Conservation (phyloP, 805 yeast genomes). For the Candida peoriensis region DNA sequence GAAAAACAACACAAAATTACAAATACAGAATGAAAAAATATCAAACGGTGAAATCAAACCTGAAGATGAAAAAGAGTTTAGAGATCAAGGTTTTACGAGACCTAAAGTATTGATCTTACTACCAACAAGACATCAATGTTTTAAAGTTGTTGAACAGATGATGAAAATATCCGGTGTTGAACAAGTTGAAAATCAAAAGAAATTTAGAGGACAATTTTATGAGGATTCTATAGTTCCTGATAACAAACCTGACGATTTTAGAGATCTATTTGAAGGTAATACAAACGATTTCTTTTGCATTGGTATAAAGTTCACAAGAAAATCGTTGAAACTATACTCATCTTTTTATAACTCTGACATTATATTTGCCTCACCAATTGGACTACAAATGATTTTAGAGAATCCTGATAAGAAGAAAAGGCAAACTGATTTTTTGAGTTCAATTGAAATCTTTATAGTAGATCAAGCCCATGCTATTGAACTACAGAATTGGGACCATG, state of each 20-base stretch:
- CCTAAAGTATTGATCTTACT: conserved; percentile 80
- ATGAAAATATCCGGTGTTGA: conserved; percentile 60
- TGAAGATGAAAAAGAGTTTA: conserved; percentile 50
- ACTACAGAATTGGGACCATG: conserved; percentile 92
- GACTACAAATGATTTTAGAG: conserved; percentile 74
- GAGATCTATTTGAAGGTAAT: conserved; percentile 77
- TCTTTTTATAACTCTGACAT: conserved; percentile 82
- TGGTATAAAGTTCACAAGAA: conserved; percentile 89
- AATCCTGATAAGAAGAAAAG: conserved; percentile 50
- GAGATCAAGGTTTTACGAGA: conserved; percentile 95
- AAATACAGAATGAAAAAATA: conserved; percentile 35
- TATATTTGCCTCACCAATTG: conserved; percentile 88
- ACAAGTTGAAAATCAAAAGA: conserved; percentile 75
- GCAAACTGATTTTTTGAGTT: conserved; percentile 78
- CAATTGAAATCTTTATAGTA: conserved; percentile 75
- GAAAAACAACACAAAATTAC: conserved; percentile 63
- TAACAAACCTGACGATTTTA: conserved; percentile 79
- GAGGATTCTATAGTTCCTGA: conserved; percentile 40
- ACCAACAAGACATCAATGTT: conserved; percentile 81
- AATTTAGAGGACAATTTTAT: conserved; percentile 68
- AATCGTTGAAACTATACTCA: conserved; percentile 77
- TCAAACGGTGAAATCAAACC: conserved; percentile 31
- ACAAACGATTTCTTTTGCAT: conserved; percentile 86
- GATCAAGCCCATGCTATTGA: conserved; percentile 85
- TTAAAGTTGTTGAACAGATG: conserved; percentile 58